Percentiles rank a stretch among this genome's conserved stretches.
phyloP scores from a whole-genome alignment of 2,329 filamentous ascomycete genomes.

The Myriangium duriaei region DNA sequence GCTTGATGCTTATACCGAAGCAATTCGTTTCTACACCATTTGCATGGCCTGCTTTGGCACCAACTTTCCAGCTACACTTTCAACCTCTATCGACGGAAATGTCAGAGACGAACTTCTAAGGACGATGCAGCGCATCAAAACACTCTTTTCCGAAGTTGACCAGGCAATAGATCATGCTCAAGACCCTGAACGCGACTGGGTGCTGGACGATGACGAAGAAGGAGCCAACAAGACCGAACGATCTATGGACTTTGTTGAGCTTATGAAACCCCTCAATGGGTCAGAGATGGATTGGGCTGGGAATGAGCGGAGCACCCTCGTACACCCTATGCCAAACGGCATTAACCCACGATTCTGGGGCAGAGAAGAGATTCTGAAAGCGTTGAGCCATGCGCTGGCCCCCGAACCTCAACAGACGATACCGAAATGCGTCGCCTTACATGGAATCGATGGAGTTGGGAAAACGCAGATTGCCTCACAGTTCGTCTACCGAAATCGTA shows the following conservation, averaged over 20 bases:
- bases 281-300: too few relatives aligned
- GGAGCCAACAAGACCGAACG: too few relatives aligned
- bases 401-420: too few relatives aligned
- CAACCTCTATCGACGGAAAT: background rate
- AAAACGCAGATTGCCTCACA: slow-evolving; percentile 23
- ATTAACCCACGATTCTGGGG: slow-evolving; percentile 14
- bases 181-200: too few relatives aligned
- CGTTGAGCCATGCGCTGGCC: too few relatives aligned
- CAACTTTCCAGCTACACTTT: slow-evolving; percentile 7
- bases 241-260: too few relatives aligned
- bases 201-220: too few relatives aligned
- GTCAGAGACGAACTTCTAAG: background rate
- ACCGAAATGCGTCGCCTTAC: too few relatives aligned
- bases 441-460: slow-evolving; percentile 16
- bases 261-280: too few relatives aligned
- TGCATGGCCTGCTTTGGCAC: slow-evolving; percentile 11
- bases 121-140: background rate
- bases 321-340: slow-evolving; percentile 13
- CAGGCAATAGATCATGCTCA: background rate
- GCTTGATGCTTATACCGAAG: slow-evolving; percentile 22
- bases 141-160: background rate
- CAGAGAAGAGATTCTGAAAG: slow-evolving; percentile 11
- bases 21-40: slow-evolving; percentile 23
- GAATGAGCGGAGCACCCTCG: background rate
- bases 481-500: slow-evolving; percentile 16